These are phyloP conservation scores for Candida verbasci DNA, from an alignment of 805 yeast genomes.

Conservation along the genomic window DNA sequence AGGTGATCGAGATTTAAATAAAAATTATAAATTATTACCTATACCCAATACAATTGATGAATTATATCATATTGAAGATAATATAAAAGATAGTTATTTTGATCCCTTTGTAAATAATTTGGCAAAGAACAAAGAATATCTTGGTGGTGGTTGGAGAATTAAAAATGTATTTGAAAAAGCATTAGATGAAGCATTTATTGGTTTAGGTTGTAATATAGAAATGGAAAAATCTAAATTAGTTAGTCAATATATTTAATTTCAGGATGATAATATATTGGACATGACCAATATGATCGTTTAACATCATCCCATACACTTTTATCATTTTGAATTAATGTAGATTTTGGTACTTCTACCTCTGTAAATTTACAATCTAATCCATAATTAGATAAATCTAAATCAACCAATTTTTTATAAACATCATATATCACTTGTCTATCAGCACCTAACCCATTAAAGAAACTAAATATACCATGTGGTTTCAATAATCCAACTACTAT, in stretches of 20 bases:
- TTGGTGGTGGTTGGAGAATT: constrained; percentile 83
- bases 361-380: constrained; percentile 65
- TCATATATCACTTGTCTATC: constrained; percentile 45
- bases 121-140: constrained; percentile 58
- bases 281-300: constrained; percentile 62
- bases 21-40: constrained; percentile 45
- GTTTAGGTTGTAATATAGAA: constrained; percentile 77
- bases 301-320: constrained; percentile 59
- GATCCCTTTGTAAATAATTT: constrained; percentile 46
- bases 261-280: constrained; percentile 66
- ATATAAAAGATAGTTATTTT: constrained; percentile 18
- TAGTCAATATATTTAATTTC: constrained; percentile 43
- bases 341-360: too few relatives aligned
- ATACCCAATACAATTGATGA: constrained; percentile 21
- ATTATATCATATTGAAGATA: constrained; percentile 20
- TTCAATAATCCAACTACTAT: constrained; percentile 74
- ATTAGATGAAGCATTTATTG: constrained; percentile 84
- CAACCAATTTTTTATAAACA: constrained; percentile 80
- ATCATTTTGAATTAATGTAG: constrained; percentile 18
- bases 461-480: constrained; percentile 81
- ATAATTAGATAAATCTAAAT: constrained; percentile 71
- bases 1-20: constrained; percentile 69
- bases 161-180: constrained; percentile 69
- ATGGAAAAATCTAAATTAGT: constrained; percentile 30
- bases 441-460: constrained; percentile 74